Conservation (phyloP, 495 filamentous ascomycete genomes). For the Hypoxylon subgilvum region DNA sequence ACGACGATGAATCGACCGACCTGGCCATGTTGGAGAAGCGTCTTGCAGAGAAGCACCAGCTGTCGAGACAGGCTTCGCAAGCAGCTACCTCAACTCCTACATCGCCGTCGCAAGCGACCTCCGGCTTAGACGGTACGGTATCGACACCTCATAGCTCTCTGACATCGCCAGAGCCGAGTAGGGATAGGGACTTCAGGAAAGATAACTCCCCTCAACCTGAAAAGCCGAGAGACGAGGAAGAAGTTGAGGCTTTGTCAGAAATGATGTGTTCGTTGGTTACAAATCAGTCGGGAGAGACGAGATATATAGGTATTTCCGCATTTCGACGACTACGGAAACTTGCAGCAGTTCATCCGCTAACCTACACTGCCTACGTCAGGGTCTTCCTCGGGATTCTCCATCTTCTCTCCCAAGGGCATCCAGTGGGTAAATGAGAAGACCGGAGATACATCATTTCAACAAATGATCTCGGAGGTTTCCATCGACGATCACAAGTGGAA, state of each 20-base stretch:
- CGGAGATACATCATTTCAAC: slow-evolving; percentile 89
- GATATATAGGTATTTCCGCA: slow-evolving; percentile 82
- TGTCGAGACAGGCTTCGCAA: slow-evolving; percentile 53
- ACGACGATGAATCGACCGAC: slow-evolving; percentile 86
- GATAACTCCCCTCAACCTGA: slow-evolving; percentile 42
- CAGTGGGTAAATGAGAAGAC: slow-evolving; percentile 99
- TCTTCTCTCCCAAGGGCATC: slow-evolving; percentile 96
- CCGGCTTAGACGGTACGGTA: slow-evolving; percentile 53
- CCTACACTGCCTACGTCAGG: slow-evolving; percentile 58
- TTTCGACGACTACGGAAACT: too few relatives aligned
- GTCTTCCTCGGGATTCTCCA: slow-evolving; percentile 97
- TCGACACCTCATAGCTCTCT: slow-evolving; percentile 65
- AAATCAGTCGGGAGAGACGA: slow-evolving; percentile 91
- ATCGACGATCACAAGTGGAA: slow-evolving; percentile 92
- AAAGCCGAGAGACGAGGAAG: slow-evolving; percentile 57
- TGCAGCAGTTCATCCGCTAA: slow-evolving; percentile 37
- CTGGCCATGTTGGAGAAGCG: slow-evolving; percentile 84
- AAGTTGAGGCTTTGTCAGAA: slow-evolving; percentile 90
- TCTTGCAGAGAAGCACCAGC: slow-evolving; percentile 68
- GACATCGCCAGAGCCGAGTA: slow-evolving; percentile 65
- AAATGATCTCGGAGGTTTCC: slow-evolving; percentile 85
- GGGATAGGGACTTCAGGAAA: slow-evolving; percentile 48
- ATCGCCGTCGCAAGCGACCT: slow-evolving; percentile 52
- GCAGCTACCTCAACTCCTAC: slow-evolving; percentile 51
- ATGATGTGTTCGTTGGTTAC: slow-evolving; percentile 99